Evolutionary conservation across 1,139 yeast species (phyloP).

Genomic region (Blastobotrys apis): DNA sequence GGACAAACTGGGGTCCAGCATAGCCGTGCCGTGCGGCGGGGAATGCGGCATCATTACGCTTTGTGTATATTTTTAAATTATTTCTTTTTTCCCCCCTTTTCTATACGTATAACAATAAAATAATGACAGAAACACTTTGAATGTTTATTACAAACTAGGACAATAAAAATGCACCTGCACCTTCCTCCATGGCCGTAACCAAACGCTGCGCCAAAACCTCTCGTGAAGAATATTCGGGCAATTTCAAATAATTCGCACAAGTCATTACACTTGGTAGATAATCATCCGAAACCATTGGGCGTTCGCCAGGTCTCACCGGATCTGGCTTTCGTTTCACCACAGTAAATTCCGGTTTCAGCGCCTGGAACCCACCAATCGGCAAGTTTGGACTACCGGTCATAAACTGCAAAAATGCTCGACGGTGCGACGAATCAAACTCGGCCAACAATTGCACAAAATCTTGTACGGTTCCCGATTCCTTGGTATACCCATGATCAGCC

Average conservation of each 20-base stretch:
- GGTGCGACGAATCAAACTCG: slow-evolving; percentile 49
- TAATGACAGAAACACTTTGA: slow-evolving; percentile 1
- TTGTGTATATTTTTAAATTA: no score
- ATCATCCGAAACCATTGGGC: slow-evolving; percentile 57
- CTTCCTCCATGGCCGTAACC: slow-evolving; percentile 73
- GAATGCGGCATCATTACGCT: no score
- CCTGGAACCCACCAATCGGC: slow-evolving; percentile 91
- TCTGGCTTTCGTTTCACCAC: slow-evolving; percentile 82
- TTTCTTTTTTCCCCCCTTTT: no score
- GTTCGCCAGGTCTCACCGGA: no score
- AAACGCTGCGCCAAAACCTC: slow-evolving; percentile 57
- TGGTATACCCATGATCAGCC: slow-evolving; percentile 88
- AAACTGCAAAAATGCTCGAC: slow-evolving; percentile 76
- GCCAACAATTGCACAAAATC: slow-evolving; percentile 58
- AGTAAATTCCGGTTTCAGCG: slow-evolving; percentile 76
- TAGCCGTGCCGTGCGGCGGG: no score
- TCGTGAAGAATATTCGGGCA: slow-evolving; percentile 72
- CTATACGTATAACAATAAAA: neutral
- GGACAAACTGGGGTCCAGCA: no score
- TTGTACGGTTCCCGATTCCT: slow-evolving; percentile 62
- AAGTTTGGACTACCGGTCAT: slow-evolving; percentile 90
- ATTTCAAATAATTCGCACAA: slow-evolving; percentile 88
- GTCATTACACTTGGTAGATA: slow-evolving; percentile 98
- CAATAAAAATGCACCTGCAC: slow-evolving; percentile 81
- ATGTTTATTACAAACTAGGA: slow-evolving; percentile 37